Evolutionary conservation across 2,329 filamentous ascomycete genomes (phyloP).

Genomic region (Calycina marina): DNA sequence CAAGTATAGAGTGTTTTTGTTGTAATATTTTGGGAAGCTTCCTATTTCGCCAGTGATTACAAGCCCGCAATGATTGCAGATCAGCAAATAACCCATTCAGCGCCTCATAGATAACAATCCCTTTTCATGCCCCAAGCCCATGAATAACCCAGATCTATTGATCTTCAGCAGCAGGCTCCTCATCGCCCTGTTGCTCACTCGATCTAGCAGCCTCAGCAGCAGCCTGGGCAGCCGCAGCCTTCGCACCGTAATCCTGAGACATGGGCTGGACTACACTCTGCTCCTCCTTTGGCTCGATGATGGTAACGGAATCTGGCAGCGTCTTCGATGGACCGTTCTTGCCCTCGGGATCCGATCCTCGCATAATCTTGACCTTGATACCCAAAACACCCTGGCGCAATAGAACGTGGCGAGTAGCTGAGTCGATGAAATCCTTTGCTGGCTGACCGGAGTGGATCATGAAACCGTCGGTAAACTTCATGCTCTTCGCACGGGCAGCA

Average conservation of each 20-base stretch:
- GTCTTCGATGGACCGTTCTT: constrained; percentile 96
- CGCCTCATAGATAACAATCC: too few species aligned
- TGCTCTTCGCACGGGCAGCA: constrained; percentile 97
- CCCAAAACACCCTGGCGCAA: constrained; percentile 98
- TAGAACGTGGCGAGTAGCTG: constrained; percentile 95
- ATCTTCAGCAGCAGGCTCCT: constrained; percentile 32
- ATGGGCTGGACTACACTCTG: constrained; percentile 85
- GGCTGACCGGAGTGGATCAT: constrained; percentile 99
- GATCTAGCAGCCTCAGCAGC: constrained; percentile 46
- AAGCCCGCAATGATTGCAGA: constrained; percentile 12
- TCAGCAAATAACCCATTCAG: too few species aligned
- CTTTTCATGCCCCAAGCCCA: constrained; percentile 21
- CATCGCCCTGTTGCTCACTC: constrained; percentile 35
- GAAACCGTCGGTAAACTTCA: constrained; percentile 99
- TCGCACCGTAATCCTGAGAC: constrained; percentile 97
- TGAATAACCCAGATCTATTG: constrained; percentile 18
- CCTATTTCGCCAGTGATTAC: constrained; percentile 21
- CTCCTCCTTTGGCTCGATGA: constrained; percentile 99
- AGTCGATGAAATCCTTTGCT: constrained; percentile 99
- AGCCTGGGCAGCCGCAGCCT: constrained; percentile 58
- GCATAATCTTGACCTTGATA: constrained; percentile 99
- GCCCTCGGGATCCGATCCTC: constrained; percentile 97
- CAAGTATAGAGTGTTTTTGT: too few species aligned
- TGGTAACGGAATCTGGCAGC: constrained; percentile 94
- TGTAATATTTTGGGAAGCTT: too few species aligned